A percentile compares a stretch with the other conserved stretches of the same genome.
Conservation (phyloP, 1,284 basidiomycete genomes). For the Microbotryum scabiosae region DNA sequence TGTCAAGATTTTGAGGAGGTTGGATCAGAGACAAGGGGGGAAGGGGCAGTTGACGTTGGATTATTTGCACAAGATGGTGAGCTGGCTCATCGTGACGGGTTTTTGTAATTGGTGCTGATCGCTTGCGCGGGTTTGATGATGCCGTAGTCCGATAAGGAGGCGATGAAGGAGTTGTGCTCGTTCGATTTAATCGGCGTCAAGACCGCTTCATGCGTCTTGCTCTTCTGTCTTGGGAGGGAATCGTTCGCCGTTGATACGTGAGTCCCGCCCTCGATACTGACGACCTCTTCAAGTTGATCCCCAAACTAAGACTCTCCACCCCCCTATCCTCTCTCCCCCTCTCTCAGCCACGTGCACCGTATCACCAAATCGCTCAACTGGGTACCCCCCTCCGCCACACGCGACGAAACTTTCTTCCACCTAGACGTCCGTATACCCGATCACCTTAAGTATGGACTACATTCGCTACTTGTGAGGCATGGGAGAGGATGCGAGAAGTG, state of each 20-base stretch:
- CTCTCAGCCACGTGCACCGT: slow-evolving; percentile 51
- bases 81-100: background rate
- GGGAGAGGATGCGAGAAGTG: slow-evolving; percentile 42
- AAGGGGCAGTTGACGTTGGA: slow-evolving; percentile 28
- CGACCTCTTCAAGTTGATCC: too few relatives aligned
- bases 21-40: slow-evolving; percentile 47
- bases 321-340: too few relatives aligned
- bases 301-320: too few relatives aligned
- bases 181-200: slow-evolving; percentile 67
- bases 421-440: slow-evolving; percentile 57
- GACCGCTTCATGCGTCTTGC: slow-evolving; percentile 64
- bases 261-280: background rate
- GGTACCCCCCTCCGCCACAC: slow-evolving; percentile 55
- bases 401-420: slow-evolving; percentile 62
- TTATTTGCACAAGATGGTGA: slow-evolving; percentile 24
- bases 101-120: background rate
- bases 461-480: slow-evolving; percentile 61
- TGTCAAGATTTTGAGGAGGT: slow-evolving; percentile 49
- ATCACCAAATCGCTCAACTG: slow-evolving; percentile 58
- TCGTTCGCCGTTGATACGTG: slow-evolving; percentile 67
- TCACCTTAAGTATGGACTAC: slow-evolving; percentile 60
- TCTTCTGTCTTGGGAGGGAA: slow-evolving; percentile 64
- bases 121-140: too few relatives aligned
- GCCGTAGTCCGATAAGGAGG: slow-evolving; percentile 47
- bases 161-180: slow-evolving; percentile 53